Conservation (phyloP, 1,284 basidiomycete species). For the Cutaneotrichosporon cyanovorans region DNA sequence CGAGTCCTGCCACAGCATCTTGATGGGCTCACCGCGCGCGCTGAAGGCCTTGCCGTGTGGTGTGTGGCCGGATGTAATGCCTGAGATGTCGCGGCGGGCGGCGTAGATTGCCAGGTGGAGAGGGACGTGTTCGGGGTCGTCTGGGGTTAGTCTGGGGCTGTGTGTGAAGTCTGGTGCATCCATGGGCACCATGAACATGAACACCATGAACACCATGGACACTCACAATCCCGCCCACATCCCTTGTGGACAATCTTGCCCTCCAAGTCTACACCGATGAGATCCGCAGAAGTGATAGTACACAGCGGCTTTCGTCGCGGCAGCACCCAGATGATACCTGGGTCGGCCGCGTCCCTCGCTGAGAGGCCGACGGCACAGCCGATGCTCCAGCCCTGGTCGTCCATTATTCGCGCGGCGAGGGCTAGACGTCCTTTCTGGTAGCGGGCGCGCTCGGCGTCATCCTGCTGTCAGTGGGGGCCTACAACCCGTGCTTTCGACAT, state of each 20-base stretch:
- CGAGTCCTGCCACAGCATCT: constrained; percentile 28
- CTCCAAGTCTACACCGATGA: constrained; percentile 14
- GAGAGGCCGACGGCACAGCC: constrained; percentile 20
- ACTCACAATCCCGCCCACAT: constrained; percentile 9
- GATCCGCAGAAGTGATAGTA: constrained; percentile 14
- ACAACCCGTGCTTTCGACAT: no score
- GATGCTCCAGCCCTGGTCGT: constrained; percentile 24
- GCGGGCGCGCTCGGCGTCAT: constrained; percentile 9
- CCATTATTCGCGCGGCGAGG: constrained; percentile 22
- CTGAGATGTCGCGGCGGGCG: constrained; percentile 19
- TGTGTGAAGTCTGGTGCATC: no score
- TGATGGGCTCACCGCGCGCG: constrained; percentile 11
- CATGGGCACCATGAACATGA: no score
- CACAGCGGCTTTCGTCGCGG: constrained; percentile 20
- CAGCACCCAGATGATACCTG: constrained; percentile 16
- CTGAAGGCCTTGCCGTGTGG: constrained; percentile 21
- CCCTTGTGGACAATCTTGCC: constrained; percentile 6
- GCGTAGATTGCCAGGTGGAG: constrained; percentile 24
- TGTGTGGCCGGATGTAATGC: constrained; percentile 20
- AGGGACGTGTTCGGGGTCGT: constrained; percentile 16
- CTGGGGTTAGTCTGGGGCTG: constrained; percentile 7
- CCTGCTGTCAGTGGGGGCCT: constrained; percentile 6
- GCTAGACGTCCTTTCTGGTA: constrained; percentile 22
- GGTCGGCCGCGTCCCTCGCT: constrained; percentile 18
- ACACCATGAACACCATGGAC: no score